phyloP scores from a whole-genome alignment of 2,329 filamentous ascomycete genomes.

The Aspergillus sp. region DNA sequence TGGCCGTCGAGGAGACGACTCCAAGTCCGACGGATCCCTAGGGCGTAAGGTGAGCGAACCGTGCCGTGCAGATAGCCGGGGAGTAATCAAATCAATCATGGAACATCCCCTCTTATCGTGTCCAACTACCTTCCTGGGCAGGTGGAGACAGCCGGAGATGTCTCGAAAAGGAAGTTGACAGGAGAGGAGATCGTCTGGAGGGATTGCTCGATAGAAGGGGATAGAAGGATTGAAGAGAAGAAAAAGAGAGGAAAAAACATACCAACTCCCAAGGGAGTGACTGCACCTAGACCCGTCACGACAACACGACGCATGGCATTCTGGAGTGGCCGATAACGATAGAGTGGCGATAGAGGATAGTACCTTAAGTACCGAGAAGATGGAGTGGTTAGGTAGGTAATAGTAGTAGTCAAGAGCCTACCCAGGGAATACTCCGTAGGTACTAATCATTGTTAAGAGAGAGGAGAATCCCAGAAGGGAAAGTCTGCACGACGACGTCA shows the following conservation, averaged over 20 bases:
- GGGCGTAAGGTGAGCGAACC: conserved; percentile 6
- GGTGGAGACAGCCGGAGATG: conserved; percentile 8
- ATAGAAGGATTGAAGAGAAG: neutral
- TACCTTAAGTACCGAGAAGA: conserved; percentile 4
- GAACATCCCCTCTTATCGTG: conserved; percentile 5
- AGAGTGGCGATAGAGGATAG: too few species aligned
- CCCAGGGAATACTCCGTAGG: too few species aligned
- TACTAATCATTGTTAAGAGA: neutral
- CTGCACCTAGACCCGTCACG: conserved; percentile 76
- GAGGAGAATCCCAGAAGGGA: conserved; percentile 30
- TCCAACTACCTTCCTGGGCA: conserved; percentile 14
- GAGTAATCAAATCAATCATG: neutral
- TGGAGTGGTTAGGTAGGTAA: conserved; percentile 2
- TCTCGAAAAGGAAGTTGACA: conserved; percentile 1
- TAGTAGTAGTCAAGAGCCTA: neutral
- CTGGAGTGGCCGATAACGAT: conserved; percentile 4
- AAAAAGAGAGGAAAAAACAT: conserved; percentile 19
- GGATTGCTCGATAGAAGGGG: neutral
- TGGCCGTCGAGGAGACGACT: conserved; percentile 72
- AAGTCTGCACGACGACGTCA: conserved; percentile 32
- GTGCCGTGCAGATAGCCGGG: neutral
- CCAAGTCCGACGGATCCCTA: conserved; percentile 74
- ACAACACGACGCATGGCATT: conserved; percentile 63
- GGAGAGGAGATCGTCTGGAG: neutral
- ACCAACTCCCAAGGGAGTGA: conserved; percentile 81